Evolutionary conservation across 306 rosid genomes (phyloP).

Genomic region (Cucurbita pepo): DNA sequence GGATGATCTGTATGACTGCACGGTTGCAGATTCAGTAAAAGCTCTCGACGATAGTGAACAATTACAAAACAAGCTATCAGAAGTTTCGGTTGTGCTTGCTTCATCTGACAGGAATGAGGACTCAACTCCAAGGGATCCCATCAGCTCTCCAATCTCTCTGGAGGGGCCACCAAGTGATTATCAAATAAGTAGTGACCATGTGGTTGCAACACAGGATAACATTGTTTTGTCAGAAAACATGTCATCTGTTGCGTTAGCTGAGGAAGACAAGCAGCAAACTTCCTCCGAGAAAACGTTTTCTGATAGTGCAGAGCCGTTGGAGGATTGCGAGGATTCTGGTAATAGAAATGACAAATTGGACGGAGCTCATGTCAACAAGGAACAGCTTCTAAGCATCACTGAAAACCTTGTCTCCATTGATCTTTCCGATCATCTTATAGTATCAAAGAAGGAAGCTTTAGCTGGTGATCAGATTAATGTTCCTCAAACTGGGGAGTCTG

Average conservation of each 20-base stretch:
- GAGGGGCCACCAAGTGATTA: not conserved
- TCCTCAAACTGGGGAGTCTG: constrained; percentile 5
- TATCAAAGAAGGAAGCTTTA: constrained; percentile 9
- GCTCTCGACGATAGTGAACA: not conserved
- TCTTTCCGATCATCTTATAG: not conserved
- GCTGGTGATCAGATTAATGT: constrained; percentile 6
- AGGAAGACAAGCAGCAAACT: constrained; percentile 7
- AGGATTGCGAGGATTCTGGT: constrained; percentile 7
- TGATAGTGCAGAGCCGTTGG: not conserved
- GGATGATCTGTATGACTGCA: not conserved
- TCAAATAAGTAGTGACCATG: not conserved
- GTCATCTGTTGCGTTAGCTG: not conserved
- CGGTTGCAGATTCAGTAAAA: not conserved
- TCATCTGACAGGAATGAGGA: not conserved
- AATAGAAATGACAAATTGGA: not conserved
- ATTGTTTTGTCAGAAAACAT: not conserved
- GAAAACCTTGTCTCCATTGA: not conserved
- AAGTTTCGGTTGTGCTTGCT: not conserved
- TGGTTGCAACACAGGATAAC: constrained; percentile 1
- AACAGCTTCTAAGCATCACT: not conserved
- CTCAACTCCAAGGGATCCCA: not conserved
- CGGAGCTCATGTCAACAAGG: constrained; percentile 1
- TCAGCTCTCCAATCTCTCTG: not conserved
- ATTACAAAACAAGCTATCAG: not conserved
- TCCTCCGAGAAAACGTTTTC: constrained; percentile 1